Evolutionary conservation across 2,329 filamentous ascomycete genomes (phyloP).

Genomic region (Aspergillus alliaceus): DNA sequence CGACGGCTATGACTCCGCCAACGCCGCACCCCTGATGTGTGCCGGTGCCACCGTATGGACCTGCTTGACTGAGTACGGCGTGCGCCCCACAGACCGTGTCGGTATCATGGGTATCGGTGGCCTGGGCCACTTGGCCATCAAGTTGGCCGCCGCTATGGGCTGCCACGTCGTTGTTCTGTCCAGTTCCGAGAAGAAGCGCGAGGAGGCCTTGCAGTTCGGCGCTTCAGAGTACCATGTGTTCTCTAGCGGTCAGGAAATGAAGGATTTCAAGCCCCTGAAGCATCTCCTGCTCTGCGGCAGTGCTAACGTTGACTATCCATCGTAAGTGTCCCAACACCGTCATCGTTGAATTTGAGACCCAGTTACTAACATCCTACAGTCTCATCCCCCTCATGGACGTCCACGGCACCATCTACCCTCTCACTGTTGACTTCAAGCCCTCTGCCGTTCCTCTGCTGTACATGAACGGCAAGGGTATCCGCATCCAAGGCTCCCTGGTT

Average conservation of each 20-base stretch:
- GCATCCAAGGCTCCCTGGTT: slow-evolving; percentile 62
- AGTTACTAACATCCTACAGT: not conserved
- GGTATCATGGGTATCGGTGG: slow-evolving; percentile 70
- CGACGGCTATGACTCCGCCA: slow-evolving; percentile 19
- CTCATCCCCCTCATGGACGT: slow-evolving; percentile 26
- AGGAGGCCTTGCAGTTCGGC: slow-evolving; percentile 47
- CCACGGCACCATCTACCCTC: slow-evolving; percentile 27
- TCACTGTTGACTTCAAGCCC: slow-evolving; percentile 23
- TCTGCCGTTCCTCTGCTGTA: slow-evolving; percentile 40
- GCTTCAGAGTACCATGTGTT: slow-evolving; percentile 60
- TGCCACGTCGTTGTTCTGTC: slow-evolving; percentile 48
- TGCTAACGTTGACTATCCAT: slow-evolving; percentile 12
- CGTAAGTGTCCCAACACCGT: slow-evolving; percentile 3
- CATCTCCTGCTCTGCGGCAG: slow-evolving; percentile 18
- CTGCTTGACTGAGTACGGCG: slow-evolving; percentile 60
- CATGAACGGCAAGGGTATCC: slow-evolving; percentile 54
- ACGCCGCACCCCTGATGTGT: slow-evolving; percentile 35
- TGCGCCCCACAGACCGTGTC: slow-evolving; percentile 66
- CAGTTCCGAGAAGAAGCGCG: slow-evolving; percentile 19
- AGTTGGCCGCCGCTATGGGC: slow-evolving; percentile 67
- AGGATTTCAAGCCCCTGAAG: slow-evolving; percentile 14
- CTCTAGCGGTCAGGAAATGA: not conserved
- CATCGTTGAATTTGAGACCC: not conserved
- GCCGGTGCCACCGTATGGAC: slow-evolving; percentile 44
- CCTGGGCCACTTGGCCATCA: slow-evolving; percentile 68